Conservation (phyloP, 106 monocot species). For the Amphibolis antarctica region DNA sequence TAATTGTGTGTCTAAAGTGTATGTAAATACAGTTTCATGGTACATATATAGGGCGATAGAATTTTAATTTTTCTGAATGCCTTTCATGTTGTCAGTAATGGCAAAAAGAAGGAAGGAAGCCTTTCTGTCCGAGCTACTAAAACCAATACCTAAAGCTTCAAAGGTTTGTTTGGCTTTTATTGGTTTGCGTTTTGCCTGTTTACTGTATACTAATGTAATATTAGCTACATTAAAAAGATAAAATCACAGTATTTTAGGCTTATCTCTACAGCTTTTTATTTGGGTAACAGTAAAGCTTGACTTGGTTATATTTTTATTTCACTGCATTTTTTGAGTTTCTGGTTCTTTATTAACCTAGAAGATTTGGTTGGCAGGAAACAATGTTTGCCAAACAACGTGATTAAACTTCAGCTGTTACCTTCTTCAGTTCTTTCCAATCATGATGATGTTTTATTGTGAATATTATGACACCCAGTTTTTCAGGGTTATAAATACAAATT, state of each 20-base stretch:
- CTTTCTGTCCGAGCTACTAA: slow-evolving; percentile 2
- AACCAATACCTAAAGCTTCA: background rate
- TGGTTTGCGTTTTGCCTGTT: background rate
- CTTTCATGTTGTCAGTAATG: background rate
- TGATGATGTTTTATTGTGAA: background rate
- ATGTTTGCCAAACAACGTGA: too few species aligned
- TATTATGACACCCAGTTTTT: background rate
- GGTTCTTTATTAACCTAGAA: too few species aligned
- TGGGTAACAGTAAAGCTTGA: too few species aligned
- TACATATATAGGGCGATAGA: background rate
- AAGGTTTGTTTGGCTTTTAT: slow-evolving; percentile 1
- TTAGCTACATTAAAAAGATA: too few species aligned
- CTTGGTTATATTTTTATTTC: too few species aligned
- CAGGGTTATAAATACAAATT: background rate
- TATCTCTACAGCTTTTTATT: too few species aligned
- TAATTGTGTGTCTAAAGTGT: too few species aligned
- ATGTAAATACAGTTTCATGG: too few species aligned
- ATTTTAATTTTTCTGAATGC: background rate
- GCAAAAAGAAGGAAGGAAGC: slow-evolving; percentile 3
- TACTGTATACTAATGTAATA: background rate
- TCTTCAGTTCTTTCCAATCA: background rate
- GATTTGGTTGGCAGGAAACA: too few species aligned
- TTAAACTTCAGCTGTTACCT: too few species aligned
- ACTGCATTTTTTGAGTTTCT: too few species aligned
- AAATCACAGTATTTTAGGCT: too few species aligned